phyloP scores from a whole-genome alignment of 768 basidiomycete species.

The Hericium coralloides region DNA sequence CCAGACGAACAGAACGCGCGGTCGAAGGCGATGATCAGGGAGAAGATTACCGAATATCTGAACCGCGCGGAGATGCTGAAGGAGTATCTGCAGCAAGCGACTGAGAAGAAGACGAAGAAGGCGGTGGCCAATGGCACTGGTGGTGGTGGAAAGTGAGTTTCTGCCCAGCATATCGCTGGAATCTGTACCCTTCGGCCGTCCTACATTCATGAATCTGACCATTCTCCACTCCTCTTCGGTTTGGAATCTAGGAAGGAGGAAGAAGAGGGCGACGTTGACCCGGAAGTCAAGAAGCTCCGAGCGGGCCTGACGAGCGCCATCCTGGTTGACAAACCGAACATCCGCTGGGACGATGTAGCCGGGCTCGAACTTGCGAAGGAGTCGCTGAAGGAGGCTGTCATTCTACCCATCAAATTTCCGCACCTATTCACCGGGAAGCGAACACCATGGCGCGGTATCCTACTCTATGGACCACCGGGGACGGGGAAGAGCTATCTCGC shows the following conservation, averaged over 20 bases:
- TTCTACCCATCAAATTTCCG: slow-evolving; percentile 98
- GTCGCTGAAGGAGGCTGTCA: slow-evolving; percentile 94
- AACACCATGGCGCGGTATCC: slow-evolving; percentile 93
- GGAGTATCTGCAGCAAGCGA: slow-evolving; percentile 57
- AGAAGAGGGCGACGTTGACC: slow-evolving; percentile 73
- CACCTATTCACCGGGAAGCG: slow-evolving; percentile 98
- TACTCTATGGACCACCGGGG: slow-evolving; percentile 95
- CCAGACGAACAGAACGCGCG: slow-evolving; percentile 92
- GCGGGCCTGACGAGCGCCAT: slow-evolving; percentile 85
- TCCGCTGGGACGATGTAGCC: slow-evolving; percentile 98
- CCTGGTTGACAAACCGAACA: slow-evolving; percentile 87
- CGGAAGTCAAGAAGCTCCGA: slow-evolving; percentile 94
- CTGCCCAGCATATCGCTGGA: not conserved
- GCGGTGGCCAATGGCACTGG: slow-evolving; percentile 39
- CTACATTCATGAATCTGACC: slow-evolving; percentile 2
- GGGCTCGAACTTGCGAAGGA: slow-evolving; percentile 94
- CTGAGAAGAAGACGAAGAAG: slow-evolving; percentile 53
- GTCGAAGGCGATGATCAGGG: slow-evolving; percentile 75
- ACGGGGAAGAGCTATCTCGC: slow-evolving; percentile 97
- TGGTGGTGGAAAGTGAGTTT: slow-evolving; percentile 30
- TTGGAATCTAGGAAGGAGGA: slow-evolving; percentile 28
- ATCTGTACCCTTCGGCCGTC: not conserved
- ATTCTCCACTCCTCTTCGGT: not conserved
- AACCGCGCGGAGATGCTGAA: slow-evolving; percentile 88
- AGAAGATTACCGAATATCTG: slow-evolving; percentile 89